Percentiles rank a stretch among this genome's conserved stretches.
phyloP scores from a whole-genome alignment of 83 land plant species.

The Picea mariana region DNA sequence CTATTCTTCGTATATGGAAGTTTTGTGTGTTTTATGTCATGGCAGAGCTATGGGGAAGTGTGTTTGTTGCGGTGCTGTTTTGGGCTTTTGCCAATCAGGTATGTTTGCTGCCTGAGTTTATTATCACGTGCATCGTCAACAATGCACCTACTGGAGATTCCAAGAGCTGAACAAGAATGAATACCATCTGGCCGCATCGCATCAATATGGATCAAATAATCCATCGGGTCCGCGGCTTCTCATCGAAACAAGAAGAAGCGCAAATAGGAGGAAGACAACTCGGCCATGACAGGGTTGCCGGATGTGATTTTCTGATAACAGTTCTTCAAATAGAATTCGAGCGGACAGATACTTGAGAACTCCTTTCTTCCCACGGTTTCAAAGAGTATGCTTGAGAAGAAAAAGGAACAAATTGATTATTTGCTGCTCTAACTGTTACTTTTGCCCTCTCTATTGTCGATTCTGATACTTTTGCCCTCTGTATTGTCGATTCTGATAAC shows the following conservation, averaged over 20 bases:
- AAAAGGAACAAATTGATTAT: not conserved
- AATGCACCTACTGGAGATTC: too few relatives aligned
- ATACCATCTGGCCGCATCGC: too few relatives aligned
- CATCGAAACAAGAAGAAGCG: too few relatives aligned
- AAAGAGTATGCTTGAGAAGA: not conserved
- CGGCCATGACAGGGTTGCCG: too few relatives aligned
- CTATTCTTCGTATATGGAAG: too few relatives aligned
- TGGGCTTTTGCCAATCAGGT: too few relatives aligned
- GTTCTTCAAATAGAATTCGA: not conserved
- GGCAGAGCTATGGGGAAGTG: too few relatives aligned
- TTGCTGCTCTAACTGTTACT: not conserved
- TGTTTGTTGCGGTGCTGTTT: too few relatives aligned
- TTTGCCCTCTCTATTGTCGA: not conserved
- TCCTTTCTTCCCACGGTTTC: not conserved
- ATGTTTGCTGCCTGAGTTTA: not conserved
- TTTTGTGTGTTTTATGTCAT: too few relatives aligned
- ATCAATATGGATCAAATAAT: not conserved
- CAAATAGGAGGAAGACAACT: too few relatives aligned
- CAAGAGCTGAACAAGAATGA: too few relatives aligned
- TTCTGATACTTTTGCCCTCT: not conserved
- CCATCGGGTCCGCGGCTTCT: not conserved
- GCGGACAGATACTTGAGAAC: not conserved
- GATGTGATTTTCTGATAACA: not conserved
- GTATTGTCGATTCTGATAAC: not conserved
- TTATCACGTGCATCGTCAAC: not conserved